These are phyloP conservation scores for Xylaria digitata DNA, from an alignment of 2,329 filamentous ascomycete genomes.

Conservation along the genomic window DNA sequence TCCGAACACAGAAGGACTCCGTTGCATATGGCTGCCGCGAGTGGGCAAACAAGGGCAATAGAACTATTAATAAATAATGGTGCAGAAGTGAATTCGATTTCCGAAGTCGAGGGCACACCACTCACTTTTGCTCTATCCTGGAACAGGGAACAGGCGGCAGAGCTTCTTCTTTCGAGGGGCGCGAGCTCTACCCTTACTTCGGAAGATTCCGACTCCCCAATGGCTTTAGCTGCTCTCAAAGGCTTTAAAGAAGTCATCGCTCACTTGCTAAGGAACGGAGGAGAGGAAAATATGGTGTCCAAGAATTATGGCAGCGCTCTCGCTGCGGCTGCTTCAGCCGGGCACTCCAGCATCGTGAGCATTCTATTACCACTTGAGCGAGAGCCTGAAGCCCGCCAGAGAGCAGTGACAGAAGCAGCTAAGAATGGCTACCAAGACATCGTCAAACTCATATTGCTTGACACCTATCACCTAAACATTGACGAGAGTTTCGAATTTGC, in stretches of 20 bases:
- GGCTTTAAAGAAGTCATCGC: background rate
- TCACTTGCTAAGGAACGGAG: background rate
- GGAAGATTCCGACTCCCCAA: background rate
- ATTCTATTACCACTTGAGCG: background rate
- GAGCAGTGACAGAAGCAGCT: constrained; percentile 5
- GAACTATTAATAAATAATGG: background rate
- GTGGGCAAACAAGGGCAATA: background rate
- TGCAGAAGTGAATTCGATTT: background rate
- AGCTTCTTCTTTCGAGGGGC: background rate
- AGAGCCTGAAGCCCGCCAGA: background rate
- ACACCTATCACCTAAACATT: background rate
- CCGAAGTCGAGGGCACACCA: background rate
- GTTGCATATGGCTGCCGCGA: constrained; percentile 7
- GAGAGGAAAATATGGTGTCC: background rate
- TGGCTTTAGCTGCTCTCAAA: constrained; percentile 10
- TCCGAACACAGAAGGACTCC: background rate
- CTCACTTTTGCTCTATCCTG: constrained; percentile 7
- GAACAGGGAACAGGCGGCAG: constrained; percentile 7
- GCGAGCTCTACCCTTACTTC: constrained; percentile 4
- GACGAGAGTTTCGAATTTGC: background rate
- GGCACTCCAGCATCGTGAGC: background rate
- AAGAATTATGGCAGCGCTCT: constrained; percentile 10
- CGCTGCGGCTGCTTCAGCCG: constrained; percentile 12
- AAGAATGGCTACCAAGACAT: background rate
- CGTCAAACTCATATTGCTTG: background rate